phyloP scores from a whole-genome alignment of 179 eudicot genomes.

The Nepenthes alata region DNA sequence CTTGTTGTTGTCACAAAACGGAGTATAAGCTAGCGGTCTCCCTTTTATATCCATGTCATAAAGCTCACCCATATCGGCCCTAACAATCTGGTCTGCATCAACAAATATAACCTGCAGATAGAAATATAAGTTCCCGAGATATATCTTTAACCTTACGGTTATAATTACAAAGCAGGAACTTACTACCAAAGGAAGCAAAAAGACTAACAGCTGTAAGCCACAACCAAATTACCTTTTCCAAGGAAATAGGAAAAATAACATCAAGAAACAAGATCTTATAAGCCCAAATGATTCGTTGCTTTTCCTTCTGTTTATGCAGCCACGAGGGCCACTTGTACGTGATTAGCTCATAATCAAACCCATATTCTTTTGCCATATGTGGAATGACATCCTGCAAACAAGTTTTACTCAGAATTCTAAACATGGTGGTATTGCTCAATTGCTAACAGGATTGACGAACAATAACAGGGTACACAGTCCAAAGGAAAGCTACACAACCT shows the following conservation, averaged over 20 bases:
- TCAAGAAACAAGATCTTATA: slow-evolving; percentile 93
- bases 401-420: background rate
- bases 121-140: background rate
- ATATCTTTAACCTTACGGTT: background rate
- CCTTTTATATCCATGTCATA: slow-evolving; percentile 98
- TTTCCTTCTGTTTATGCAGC: slow-evolving; percentile 95
- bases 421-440: background rate
- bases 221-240: slow-evolving; percentile 58
- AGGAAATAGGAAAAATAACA: slow-evolving; percentile 87
- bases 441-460: background rate
- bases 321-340: slow-evolving; percentile 99
- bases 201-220: background rate
- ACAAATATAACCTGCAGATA: slow-evolving; percentile 91
- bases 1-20: slow-evolving; percentile 91
- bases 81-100: slow-evolving; percentile 90
- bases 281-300: slow-evolving; percentile 96
- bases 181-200: background rate
- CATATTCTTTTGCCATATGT: slow-evolving; percentile 88
- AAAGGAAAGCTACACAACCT: slow-evolving; percentile 34
- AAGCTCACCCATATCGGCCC: slow-evolving; percentile 97
- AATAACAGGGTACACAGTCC: background rate
- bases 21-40: slow-evolving; percentile 86
- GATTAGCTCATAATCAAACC: slow-evolving; percentile 81
- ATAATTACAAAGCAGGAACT: slow-evolving; percentile 1
- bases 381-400: slow-evolving; percentile 83